Evolutionary conservation across 257 asterid species (phyloP).

Genomic region (Misopates orontium): DNA sequence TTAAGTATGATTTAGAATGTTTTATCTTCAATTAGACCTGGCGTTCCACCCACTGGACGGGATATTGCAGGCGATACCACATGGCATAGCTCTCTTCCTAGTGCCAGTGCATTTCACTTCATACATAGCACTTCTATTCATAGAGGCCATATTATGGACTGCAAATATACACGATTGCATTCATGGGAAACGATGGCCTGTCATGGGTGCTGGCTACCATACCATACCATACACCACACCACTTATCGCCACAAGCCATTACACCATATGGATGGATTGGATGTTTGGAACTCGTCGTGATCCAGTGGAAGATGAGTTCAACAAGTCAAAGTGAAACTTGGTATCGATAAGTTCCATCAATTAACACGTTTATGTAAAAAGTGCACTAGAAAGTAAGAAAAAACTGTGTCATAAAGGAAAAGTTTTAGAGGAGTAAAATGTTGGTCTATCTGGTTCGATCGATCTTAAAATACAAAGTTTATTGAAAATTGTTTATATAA

Average conservation of each 20-base stretch:
- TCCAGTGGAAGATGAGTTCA: conserved; percentile 68
- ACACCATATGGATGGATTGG: conserved; percentile 99
- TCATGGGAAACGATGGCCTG: conserved; percentile 87
- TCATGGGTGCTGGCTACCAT: conserved; percentile 98
- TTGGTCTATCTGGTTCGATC: no score
- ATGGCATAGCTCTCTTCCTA: conserved; percentile 76
- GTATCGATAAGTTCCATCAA: background rate
- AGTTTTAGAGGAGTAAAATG: no score
- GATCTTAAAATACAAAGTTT: no score
- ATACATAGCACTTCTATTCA: conserved; percentile 71
- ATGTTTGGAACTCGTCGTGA: conserved; percentile 95
- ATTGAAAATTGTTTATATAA: no score
- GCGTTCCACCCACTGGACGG: conserved; percentile 98
- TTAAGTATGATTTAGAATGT: background rate
- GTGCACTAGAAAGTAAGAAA: no score
- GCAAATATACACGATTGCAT: conserved; percentile 95
- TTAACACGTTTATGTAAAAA: no score
- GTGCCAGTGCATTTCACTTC: conserved; percentile 75
- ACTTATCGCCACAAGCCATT: conserved; percentile 96
- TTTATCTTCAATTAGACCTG: conserved; percentile 48
- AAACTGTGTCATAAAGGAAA: no score
- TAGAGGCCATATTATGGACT: conserved; percentile 89
- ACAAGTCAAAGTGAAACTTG: conserved; percentile 41
- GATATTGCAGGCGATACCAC: conserved; percentile 87
- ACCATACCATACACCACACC: conserved; percentile 98